Conservation (phyloP, 805 yeast species). For the Wickerhamomyces hampshirensis region DNA sequence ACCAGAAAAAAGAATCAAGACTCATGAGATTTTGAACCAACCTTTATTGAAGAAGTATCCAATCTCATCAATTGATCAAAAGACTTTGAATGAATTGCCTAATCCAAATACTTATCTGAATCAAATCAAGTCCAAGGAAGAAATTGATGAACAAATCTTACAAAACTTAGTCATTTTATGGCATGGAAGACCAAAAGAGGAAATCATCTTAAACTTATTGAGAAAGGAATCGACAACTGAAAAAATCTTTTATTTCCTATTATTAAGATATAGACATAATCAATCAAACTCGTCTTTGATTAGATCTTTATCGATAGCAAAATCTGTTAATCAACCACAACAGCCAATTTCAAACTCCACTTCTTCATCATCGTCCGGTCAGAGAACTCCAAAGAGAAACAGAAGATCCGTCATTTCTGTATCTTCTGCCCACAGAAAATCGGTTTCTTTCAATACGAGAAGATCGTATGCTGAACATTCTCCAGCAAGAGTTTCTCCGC, state of each 20-base stretch:
- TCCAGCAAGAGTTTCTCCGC: constrained; percentile 14
- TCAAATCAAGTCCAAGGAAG: constrained; percentile 29
- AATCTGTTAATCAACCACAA: constrained; percentile 21
- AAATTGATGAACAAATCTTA: constrained; percentile 69
- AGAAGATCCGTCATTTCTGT: constrained; percentile 40
- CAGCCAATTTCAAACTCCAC: constrained; percentile 1
- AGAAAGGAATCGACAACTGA: constrained; percentile 62
- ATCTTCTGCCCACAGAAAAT: constrained; percentile 44
- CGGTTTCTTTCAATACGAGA: constrained; percentile 40
- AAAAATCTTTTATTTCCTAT: constrained; percentile 72
- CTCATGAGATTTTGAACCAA: constrained; percentile 64
- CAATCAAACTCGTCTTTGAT: constrained; percentile 35
- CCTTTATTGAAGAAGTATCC: constrained; percentile 72
- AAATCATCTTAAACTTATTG: constrained; percentile 49
- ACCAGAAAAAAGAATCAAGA: constrained; percentile 67
- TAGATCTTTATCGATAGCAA: constrained; percentile 27
- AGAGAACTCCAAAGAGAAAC: constrained; percentile 29
- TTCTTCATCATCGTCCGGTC: constrained; percentile 7
- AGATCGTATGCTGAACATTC: constrained; percentile 22
- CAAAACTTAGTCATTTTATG: constrained; percentile 73
- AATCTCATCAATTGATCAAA: constrained; percentile 18
- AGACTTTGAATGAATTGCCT: constrained; percentile 27
- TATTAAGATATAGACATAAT: constrained; percentile 71
- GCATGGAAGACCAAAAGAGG: constrained; percentile 67
- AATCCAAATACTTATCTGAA: constrained; percentile 25